These are phyloP conservation scores for Gnaphalium uliginosum DNA, from an alignment of 129 eudicot genomes.

Conservation along the genomic window DNA sequence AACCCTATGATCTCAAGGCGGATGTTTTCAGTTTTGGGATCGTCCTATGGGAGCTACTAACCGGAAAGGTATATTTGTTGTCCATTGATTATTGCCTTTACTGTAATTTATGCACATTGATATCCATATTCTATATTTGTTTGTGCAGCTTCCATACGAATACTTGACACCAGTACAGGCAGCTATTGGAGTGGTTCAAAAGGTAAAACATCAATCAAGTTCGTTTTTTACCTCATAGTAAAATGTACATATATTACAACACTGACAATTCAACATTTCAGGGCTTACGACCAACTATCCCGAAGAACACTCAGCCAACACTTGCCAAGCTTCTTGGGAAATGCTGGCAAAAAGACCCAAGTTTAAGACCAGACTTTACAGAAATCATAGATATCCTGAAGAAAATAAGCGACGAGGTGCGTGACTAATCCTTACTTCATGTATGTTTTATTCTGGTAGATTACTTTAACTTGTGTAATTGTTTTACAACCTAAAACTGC, in stretches of 20 bases:
- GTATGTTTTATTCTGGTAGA: background rate
- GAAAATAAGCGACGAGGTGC: slow-evolving; percentile 71
- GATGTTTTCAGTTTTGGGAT: slow-evolving; percentile 89
- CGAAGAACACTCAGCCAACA: slow-evolving; percentile 76
- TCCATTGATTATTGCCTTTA: background rate
- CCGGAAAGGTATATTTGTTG: slow-evolving; percentile 72
- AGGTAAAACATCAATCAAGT: slow-evolving; percentile 46
- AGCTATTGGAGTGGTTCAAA: slow-evolving; percentile 96
- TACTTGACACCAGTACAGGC: slow-evolving; percentile 92
- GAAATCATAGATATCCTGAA: slow-evolving; percentile 62
- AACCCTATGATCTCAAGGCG: slow-evolving; percentile 94
- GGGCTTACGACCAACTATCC: slow-evolving; percentile 89
- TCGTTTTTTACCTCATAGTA: background rate
- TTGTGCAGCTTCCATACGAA: slow-evolving; percentile 88
- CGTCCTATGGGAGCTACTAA: slow-evolving; percentile 90
- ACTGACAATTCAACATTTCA: slow-evolving; percentile 32
- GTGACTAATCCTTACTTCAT: slow-evolving; percentile 2
- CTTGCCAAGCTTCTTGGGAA: slow-evolving; percentile 75
- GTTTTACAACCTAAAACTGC: background rate
- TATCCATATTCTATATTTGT: background rate
- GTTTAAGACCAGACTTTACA: slow-evolving; percentile 80
- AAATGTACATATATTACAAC: background rate
- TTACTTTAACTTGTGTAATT: background rate
- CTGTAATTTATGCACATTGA: background rate
- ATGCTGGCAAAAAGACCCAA: slow-evolving; percentile 96